These are phyloP conservation scores for Deuterostichococcus epilithicus DNA, from an alignment of 139 green algal genomes.

Conservation along the genomic window DNA sequence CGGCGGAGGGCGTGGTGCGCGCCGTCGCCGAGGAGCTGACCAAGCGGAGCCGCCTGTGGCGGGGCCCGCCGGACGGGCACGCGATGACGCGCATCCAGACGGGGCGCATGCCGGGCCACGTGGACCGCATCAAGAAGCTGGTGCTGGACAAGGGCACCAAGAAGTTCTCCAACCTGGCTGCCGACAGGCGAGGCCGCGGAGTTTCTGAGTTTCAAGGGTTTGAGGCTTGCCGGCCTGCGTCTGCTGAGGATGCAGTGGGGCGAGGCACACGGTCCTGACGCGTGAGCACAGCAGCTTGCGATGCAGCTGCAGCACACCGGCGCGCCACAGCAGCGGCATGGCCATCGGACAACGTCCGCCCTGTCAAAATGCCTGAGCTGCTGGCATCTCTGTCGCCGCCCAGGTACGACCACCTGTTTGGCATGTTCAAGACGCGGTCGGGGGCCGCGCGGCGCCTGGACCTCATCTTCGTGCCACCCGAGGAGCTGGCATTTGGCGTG, in stretches of 20 bases:
- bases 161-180: constrained; percentile 13
- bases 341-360: too few relatives aligned
- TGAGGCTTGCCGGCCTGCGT: too few relatives aligned
- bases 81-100: constrained; percentile 6
- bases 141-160: not conserved
- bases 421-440: constrained; percentile 17
- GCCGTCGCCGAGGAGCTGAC: constrained; percentile 18
- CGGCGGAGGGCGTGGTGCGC: constrained; percentile 10
- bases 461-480: constrained; percentile 29
- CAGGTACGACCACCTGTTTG: constrained; percentile 46
- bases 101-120: constrained; percentile 12
- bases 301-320: not conserved
- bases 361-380: not conserved
- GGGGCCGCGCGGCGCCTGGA: constrained; percentile 36
- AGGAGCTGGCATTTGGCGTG: constrained; percentile 27
- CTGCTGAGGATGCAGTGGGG: too few relatives aligned
- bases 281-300: too few relatives aligned
- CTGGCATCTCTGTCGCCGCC: not conserved
- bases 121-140: constrained; percentile 15
- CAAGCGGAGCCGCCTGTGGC: constrained; percentile 2
- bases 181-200: not conserved
- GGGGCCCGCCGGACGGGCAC: not conserved
- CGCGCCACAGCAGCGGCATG: not conserved
- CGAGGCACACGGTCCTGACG: too few relatives aligned
- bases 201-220: too few relatives aligned